Evolutionary conservation across 371 early-diverging fungal species (phyloP), one percentile per base, ranked within the genome.

Genomic region (Dipsacomyces acuminosporus): DNA sequence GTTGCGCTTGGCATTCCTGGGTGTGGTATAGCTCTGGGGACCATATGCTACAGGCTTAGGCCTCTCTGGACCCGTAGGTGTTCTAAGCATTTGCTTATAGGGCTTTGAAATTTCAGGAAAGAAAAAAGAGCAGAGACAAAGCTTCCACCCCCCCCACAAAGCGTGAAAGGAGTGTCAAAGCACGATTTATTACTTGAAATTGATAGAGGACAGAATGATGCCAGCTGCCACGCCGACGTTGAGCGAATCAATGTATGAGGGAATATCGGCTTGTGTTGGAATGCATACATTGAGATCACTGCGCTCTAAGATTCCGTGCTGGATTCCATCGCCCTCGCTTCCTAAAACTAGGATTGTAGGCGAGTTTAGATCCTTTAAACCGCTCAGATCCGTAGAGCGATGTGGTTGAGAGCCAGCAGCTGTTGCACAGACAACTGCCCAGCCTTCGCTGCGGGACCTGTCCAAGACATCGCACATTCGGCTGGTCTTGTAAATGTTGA

Each of bases 211-310:
- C 24, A 78, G 54, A 5, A 83, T 54, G 23, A 82, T 59, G 9
- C 80, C 83, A 1, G 83, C 74, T 2, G 85, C 85, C 8, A 83
- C 83, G 41, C 78, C 73, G 13, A 82, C 85, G 45, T 84, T 84
- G 48, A 84, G 62, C 15, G 82, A 82, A 56, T 84, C 84, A 9
- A 82, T 67, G 18, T 54, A 51, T 0, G 57, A 41, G 4, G 55
- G 59, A 11, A 49, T 34, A 13, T 56, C 33, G 1, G 59, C 51
- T 34, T 63, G 33, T 8, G 46, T 22, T 1, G 64, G 50, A 9
- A 78, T 61, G 52, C 73, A 69, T 25, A 78, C 61, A 40, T 69
- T 64, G n/a, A 60, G 41, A 43, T 82, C 67, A 48, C 84, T 82
- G 35, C 52, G 51, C 7, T 59, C 43, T 24, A 45, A 48, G 22